Conservation (phyloP, 352 stramenopile genomes). For the Globisporangium paroecandrum region DNA sequence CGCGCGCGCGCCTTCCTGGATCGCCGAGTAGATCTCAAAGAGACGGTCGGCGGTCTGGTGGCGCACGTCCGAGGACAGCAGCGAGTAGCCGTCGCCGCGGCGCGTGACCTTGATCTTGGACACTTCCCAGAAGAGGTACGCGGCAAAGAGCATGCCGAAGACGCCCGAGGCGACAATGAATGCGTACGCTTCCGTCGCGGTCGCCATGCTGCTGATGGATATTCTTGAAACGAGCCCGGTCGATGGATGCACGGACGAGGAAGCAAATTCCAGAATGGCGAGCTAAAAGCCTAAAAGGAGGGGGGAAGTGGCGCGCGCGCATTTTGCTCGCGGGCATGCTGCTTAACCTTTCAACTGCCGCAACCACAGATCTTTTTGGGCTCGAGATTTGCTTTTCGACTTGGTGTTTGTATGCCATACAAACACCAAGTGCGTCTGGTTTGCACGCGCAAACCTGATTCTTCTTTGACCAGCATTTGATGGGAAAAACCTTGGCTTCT, state of each 20-base stretch:
- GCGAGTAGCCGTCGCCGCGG: constrained; percentile 77
- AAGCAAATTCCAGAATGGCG: constrained; percentile 71
- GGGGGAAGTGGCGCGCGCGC: not conserved
- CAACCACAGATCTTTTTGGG: constrained; percentile 21
- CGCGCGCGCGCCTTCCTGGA: constrained; percentile 96
- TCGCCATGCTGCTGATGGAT: constrained; percentile 40
- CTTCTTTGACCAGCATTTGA: constrained; percentile 1
- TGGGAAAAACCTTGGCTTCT: constrained; percentile 7
- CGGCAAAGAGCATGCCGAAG: constrained; percentile 81
- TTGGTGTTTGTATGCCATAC: constrained; percentile 26
- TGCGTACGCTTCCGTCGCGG: constrained; percentile 55
- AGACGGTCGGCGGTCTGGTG: constrained; percentile 83
- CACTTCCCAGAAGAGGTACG: constrained; percentile 86
- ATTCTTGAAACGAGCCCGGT: constrained; percentile 13
- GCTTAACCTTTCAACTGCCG: constrained; percentile 16
- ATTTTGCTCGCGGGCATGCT: not conserved
- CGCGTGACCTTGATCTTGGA: constrained; percentile 87
- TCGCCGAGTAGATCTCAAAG: constrained; percentile 94
- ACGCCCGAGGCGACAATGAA: constrained; percentile 58
- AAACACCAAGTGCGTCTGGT: constrained; percentile 15
- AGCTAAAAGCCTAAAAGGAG: not conserved
- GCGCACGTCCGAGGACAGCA: constrained; percentile 68
- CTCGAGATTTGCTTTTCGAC: not conserved
- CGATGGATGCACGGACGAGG: constrained; percentile 18
- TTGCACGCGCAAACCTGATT: constrained; percentile 13